Conservation (phyloP, 495 filamentous ascomycete species). For the Letharia lupina region DNA sequence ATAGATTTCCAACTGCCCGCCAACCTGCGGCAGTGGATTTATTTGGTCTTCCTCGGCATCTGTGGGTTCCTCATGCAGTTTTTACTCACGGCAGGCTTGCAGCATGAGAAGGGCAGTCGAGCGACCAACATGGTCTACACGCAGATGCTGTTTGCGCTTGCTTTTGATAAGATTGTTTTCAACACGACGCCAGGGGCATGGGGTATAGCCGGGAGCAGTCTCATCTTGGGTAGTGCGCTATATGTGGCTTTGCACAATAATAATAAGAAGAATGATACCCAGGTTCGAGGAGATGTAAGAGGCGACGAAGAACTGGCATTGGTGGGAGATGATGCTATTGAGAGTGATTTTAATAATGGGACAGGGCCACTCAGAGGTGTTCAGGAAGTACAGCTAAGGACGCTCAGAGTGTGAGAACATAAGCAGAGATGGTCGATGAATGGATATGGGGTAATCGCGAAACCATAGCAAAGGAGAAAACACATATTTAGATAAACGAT, state of each 20-base stretch:
- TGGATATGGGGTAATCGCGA: background rate
- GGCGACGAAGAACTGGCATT: conserved; percentile 19
- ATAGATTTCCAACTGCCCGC: conserved; percentile 54
- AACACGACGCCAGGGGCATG: conserved; percentile 56
- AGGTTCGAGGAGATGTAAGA: background rate
- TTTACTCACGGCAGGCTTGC: conserved; percentile 71
- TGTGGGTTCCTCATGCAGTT: conserved; percentile 85
- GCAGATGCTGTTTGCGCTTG: conserved; percentile 84
- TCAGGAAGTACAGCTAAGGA: conserved; percentile 25
- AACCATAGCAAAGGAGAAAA: background rate
- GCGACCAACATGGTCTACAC: conserved; percentile 88
- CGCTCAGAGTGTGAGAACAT: conserved; percentile 17
- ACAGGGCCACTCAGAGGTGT: conserved; percentile 20
- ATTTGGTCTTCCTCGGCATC: conserved; percentile 59
- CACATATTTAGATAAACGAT: too few relatives aligned
- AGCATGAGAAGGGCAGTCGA: conserved; percentile 55
- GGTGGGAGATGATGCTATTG: conserved; percentile 8
- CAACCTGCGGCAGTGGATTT: conserved; percentile 55
- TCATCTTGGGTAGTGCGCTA: conserved; percentile 75
- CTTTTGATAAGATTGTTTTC: conserved; percentile 73
- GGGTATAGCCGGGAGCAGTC: conserved; percentile 61
- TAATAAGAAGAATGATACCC: conserved; percentile 2
- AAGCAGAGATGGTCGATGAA: background rate
- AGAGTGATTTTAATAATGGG: background rate
- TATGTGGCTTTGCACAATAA: conserved; percentile 57